Conservation (phyloP, 805 yeast genomes). For the Teunomyces cretensis region DNA sequence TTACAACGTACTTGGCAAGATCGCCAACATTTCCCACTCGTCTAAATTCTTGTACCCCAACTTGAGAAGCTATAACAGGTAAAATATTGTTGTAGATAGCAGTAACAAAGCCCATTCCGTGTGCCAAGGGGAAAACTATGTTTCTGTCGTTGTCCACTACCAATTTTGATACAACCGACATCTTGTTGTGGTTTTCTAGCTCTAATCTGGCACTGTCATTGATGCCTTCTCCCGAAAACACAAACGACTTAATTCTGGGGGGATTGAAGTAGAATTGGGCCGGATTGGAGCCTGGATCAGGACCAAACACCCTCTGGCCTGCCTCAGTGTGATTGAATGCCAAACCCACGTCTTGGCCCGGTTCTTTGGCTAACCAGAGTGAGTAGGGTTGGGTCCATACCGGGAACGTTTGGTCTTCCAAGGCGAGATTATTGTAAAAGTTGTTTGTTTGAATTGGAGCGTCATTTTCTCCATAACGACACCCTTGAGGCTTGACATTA, state of each 20-base stretch:
- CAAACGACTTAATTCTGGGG: slow-evolving; percentile 60
- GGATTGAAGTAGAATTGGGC: slow-evolving; percentile 68
- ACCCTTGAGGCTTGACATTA: slow-evolving; percentile 35
- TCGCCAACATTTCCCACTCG: slow-evolving; percentile 26
- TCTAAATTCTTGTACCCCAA: slow-evolving; percentile 59
- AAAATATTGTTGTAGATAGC: slow-evolving; percentile 37
- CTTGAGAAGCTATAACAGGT: slow-evolving; percentile 50
- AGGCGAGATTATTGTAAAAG: slow-evolving; percentile 70
- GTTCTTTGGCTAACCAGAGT: slow-evolving; percentile 59
- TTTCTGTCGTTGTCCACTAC: slow-evolving; percentile 8
- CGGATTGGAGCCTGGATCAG: slow-evolving; percentile 52
- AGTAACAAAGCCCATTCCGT: slow-evolving; percentile 83
- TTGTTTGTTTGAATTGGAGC: slow-evolving; percentile 71
- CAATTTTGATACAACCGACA: slow-evolving; percentile 29
- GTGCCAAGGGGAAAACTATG: slow-evolving; percentile 56
- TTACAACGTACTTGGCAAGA: slow-evolving; percentile 52
- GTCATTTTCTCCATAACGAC: slow-evolving; percentile 17
- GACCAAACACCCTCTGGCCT: slow-evolving; percentile 67
- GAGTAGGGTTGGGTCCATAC: slow-evolving; percentile 84
- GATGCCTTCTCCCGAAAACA: slow-evolving; percentile 31
- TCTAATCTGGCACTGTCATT: slow-evolving; percentile 15
- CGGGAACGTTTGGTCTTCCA: slow-evolving; percentile 66
- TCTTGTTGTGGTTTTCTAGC: slow-evolving; percentile 27
- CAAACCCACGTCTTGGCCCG: slow-evolving; percentile 53
- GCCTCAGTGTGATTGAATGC: slow-evolving; percentile 65